Base-by-base conservation (phyloP, 1,139 yeast species). In the Yamadazyma aaseri region DNA sequence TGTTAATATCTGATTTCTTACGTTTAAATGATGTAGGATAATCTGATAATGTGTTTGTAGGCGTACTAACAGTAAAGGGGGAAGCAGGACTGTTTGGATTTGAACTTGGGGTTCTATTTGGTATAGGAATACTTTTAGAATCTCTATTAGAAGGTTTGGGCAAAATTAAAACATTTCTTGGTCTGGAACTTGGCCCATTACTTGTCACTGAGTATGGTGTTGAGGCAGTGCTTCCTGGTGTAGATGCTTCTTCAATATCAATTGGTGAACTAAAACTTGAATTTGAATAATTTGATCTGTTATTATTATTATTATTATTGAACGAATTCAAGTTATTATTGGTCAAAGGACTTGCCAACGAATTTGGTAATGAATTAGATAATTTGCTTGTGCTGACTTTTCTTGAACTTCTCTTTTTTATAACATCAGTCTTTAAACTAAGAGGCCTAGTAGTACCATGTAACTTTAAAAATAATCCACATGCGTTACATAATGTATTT, bases 391-490 rank as follows among this genome's bases (percentile, higher is more conserved):
- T 29, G 15, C 32, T 23, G 1, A 41, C 31, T 34, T 44, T 40
- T 29, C 49, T 34, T 5, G 45, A 35, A n/a, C 46, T 45, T 52
- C 97, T 73, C 39, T 92, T 82, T 60, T 87, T 86, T 51, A 90
- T 90, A 10, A 89, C 89, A 60, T 89, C 96, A 3, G 96, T 87
- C 57, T 90, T 90, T 46, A 90, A 65, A 27, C 92, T 62, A 33
- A 74, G 60, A 5, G 81, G 81, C 30, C 81, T 53, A 4, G 75
- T 73, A 7, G 76, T 76, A 18, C 82, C 82, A 46, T 76, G 81
- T 25, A 76, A 55, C 51, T 76, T 76, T 42, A 71, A 62, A 43
- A 76, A 76, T 25, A 76, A 57, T 1, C 82, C 81, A 56, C 82
- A 76, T 0, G 82, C 82, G 49, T 76, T 76, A 50, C 82, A 76